These are phyloP conservation scores for Haberlea rhodopensis DNA, from an alignment of 257 asterid genomes.

Conservation along the genomic window DNA sequence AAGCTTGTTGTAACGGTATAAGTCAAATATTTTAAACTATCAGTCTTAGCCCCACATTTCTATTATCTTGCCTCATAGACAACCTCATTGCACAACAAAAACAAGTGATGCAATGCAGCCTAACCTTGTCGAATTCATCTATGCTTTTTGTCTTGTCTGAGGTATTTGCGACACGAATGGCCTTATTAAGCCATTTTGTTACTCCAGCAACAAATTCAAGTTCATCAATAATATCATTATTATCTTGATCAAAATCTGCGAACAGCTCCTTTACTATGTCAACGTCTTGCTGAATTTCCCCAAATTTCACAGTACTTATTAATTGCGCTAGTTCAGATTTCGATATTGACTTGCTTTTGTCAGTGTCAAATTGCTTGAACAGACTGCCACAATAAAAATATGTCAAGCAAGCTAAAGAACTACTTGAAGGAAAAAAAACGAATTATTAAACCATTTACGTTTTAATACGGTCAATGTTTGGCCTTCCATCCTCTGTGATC, in stretches of 20 bases:
- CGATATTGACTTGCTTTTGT: constrained; percentile 33
- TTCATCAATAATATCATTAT: constrained; percentile 32
- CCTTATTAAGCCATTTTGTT: constrained; percentile 38
- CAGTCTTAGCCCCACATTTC: not conserved
- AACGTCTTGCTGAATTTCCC: constrained; percentile 31
- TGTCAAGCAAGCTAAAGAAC: not conserved
- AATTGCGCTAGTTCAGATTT: constrained; percentile 36
- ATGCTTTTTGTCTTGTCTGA: constrained; percentile 24
- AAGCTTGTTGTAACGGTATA: no score
- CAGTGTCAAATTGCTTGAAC: constrained; percentile 36
- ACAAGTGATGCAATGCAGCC: not conserved
- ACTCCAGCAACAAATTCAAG: constrained; percentile 42
- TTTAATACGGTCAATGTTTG: constrained; percentile 41
- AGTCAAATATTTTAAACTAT: no score
- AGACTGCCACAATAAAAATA: constrained; percentile 35
- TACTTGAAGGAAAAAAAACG: not conserved
- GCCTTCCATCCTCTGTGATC: constrained; percentile 46
- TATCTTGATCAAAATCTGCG: constrained; percentile 37
- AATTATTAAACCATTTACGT: constrained; percentile 20
- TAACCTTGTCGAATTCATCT: constrained; percentile 38
- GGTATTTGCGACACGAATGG: constrained; percentile 29
- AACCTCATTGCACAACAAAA: not conserved
- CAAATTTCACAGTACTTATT: constrained; percentile 38
- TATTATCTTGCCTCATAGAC: not conserved
- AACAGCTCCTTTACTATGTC: constrained; percentile 36